Evolutionary conservation across 371 early-diverging fungal genomes (phyloP), one percentile per base, ranked within the genome.

Genomic region (Funneliformis caledonium): DNA sequence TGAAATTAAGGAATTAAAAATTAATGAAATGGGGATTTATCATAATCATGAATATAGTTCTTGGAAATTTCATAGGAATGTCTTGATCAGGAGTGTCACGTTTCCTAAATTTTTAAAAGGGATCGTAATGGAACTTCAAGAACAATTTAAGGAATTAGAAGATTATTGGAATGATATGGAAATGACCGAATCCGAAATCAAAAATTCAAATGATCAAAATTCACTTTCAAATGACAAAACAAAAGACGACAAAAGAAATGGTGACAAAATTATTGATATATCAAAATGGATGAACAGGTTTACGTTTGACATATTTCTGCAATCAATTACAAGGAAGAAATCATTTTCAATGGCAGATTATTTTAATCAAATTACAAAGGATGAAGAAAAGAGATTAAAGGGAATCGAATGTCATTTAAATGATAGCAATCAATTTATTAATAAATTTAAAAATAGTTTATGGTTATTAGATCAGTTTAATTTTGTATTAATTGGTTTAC

Each of bases 71-170:
- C 16, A 56, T 16, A 56, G 7, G n/a, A 56, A 56, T 56, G 56
- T 19, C 19, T 6, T 56, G 5, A 19, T 56, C 4, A 56, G 16
- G 19, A 7, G 56, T 56, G 56, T 79, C 6, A 59, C 14, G 37
- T 69, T 56, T 45, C 60, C 69, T 5, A 59, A 70, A 31, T 59
- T 72, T 70, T 56, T 59, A 52, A 79, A 68, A 42, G 31, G 70
- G 42, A 22, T 50, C 1, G 47, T 70, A 22, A 26, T 37, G 10
- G 45, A 59, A 43, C 42, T 59, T 10, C 56, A 43, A 43, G 22
- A 68, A 70, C n/a, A 52, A 59, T 79, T 79, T 43, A 26, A 45
- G 2, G 80, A 79, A 43, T 43, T 70, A 42, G 61, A 56, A 56
- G 45, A 22, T 14, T 68, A 70, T n/a, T 79, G 80, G 80, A 16